Evolutionary conservation across 441 rosid genomes (phyloP).

Genomic region (Pelargonium fulgidum): DNA sequence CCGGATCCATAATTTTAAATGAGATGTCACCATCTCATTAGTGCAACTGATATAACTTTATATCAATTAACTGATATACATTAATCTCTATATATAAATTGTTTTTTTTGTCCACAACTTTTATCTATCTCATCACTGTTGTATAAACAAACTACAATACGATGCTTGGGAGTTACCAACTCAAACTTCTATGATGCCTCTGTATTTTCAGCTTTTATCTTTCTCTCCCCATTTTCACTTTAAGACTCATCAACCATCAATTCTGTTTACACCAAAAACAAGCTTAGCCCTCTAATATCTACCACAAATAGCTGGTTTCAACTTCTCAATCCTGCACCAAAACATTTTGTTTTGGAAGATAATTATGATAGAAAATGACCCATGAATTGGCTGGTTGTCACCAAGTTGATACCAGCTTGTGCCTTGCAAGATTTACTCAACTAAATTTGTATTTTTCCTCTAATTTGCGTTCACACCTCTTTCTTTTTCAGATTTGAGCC

Average conservation of each 20-base stretch:
- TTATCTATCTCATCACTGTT: too few species aligned
- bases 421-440: slow-evolving; percentile 20
- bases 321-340: slow-evolving; percentile 10
- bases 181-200: neutral
- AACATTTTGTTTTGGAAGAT: neutral
- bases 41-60: too few species aligned
- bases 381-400: slow-evolving; percentile 24
- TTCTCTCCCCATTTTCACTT: neutral
- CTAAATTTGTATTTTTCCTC: neutral
- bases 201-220: neutral
- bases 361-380: slow-evolving; percentile 4
- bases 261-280: slow-evolving; percentile 2
- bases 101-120: too few species aligned
- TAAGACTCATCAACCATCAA: neutral
- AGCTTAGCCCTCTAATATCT: neutral
- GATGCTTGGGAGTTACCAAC: too few species aligned
- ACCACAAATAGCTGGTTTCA: slow-evolving; percentile 8
- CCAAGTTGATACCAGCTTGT: slow-evolving; percentile 25
- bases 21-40: too few species aligned
- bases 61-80: too few species aligned
- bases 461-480: slow-evolving; percentile 4
- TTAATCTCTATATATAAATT: too few species aligned
- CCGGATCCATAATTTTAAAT: too few species aligned
- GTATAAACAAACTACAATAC: too few species aligned
- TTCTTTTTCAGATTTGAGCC: slow-evolving; percentile 18